Evolutionary conservation across 202 grass and related monocot species (phyloP).

Genomic region (Musa balbisiana): DNA sequence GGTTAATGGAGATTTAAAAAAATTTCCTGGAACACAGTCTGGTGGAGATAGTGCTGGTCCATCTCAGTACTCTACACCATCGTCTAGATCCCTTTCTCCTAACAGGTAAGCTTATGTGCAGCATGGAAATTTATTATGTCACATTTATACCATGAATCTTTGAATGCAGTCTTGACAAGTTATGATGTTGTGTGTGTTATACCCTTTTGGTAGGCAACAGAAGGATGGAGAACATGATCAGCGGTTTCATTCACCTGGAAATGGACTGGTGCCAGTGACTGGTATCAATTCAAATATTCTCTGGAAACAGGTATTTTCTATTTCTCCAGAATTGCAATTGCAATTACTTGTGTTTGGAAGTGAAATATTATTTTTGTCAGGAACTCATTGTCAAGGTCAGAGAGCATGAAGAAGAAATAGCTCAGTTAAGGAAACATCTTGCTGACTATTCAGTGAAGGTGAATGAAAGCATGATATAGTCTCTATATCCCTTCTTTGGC

Average conservation of each 20-base stretch:
- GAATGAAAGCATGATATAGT: neutral
- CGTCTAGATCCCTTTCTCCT: conserved; percentile 73
- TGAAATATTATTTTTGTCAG: conserved; percentile 24
- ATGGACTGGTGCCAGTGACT: conserved; percentile 50
- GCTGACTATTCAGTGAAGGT: conserved; percentile 77
- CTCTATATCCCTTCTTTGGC: conserved; percentile 16
- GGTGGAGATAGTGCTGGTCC: conserved; percentile 34
- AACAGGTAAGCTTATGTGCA: conserved; percentile 36
- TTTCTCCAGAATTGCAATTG: conserved; percentile 13
- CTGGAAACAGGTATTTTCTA: conserved; percentile 63
- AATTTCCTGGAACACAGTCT: conserved; percentile 23
- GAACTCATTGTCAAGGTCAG: conserved; percentile 66
- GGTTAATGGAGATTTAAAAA: conserved; percentile 46
- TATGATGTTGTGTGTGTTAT: conserved; percentile 6
- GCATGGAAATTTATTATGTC: neutral
- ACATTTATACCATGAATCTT: neutral
- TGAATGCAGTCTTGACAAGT: neutral
- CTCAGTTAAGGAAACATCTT: conserved; percentile 71
- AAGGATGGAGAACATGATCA: conserved; percentile 62
- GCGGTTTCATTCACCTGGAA: conserved; percentile 37
- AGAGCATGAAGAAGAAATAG: conserved; percentile 76
- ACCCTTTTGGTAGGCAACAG: conserved; percentile 33
- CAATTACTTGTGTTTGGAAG: conserved; percentile 24
- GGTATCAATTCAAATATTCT: conserved; percentile 46
- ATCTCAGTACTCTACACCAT: conserved; percentile 72